These are phyloP conservation scores for Hygrocybe punicea DNA, from an alignment of 768 basidiomycete genomes.

Conservation along the genomic window DNA sequence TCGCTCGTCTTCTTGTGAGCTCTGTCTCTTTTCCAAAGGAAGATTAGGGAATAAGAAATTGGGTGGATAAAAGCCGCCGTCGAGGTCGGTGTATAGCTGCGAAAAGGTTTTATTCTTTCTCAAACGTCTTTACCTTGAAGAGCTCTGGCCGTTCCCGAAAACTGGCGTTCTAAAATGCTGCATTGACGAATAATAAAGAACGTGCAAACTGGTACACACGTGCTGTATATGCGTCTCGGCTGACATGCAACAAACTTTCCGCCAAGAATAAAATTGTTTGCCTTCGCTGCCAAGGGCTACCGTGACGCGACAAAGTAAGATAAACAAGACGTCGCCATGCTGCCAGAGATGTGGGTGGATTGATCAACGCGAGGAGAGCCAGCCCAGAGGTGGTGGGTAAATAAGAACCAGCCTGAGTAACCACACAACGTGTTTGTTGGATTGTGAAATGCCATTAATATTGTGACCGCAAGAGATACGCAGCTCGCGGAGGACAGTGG, in stretches of 20 bases:
- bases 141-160: slow-evolving; percentile 91
- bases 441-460: background rate
- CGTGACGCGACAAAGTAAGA: slow-evolving; percentile 82
- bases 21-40: slow-evolving; percentile 81
- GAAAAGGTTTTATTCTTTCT: slow-evolving; percentile 70
- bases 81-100: slow-evolving; percentile 78
- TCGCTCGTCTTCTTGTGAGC: slow-evolving; percentile 92
- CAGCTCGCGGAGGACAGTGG: background rate
- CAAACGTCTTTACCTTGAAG: slow-evolving; percentile 93
- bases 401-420: slow-evolving; percentile 36
- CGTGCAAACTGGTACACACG: slow-evolving; percentile 13
- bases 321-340: slow-evolving; percentile 95
- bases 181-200: background rate
- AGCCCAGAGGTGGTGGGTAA: slow-evolving; percentile 39
- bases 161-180: slow-evolving; percentile 91
- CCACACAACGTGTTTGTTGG: slow-evolving; percentile 38
- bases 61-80: slow-evolving; percentile 92
- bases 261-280: slow-evolving; percentile 91
- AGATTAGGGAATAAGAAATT: slow-evolving; percentile 95
- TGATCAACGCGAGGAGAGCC: slow-evolving; percentile 52
- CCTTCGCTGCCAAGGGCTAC: slow-evolving; percentile 87
- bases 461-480: background rate
- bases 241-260: slow-evolving; percentile 85
- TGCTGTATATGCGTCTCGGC: slow-evolving; percentile 96
- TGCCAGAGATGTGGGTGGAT: slow-evolving; percentile 50